phyloP scores from a whole-genome alignment of 306 rosid genomes.

The Inga oerstediana region DNA sequence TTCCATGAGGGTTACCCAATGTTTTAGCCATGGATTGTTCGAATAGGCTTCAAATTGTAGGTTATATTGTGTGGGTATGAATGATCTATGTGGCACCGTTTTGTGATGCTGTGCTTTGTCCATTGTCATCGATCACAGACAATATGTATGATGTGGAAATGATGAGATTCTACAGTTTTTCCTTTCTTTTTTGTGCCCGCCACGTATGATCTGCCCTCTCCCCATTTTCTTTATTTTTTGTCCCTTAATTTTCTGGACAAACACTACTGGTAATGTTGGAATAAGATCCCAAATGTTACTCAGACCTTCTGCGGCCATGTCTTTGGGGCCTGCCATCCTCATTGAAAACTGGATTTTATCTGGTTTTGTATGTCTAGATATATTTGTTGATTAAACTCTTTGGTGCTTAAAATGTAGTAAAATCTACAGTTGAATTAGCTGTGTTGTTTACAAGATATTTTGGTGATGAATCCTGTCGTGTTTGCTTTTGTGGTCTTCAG shows the following conservation, averaged over 20 bases:
- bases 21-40: background rate
- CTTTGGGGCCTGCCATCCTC: background rate
- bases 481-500: slow-evolving; percentile 40
- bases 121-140: background rate
- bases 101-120: background rate
- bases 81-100: background rate
- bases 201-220: background rate
- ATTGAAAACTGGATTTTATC: slow-evolving; percentile 8
- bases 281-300: background rate
- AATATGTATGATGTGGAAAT: background rate
- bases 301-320: background rate
- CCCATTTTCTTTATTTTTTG: background rate
- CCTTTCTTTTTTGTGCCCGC: background rate
- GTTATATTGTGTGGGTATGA: background rate
- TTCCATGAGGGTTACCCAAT: background rate
- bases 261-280: background rate
- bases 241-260: background rate
- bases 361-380: background rate
- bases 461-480: slow-evolving; percentile 14
- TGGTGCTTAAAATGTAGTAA: background rate
- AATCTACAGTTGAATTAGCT: slow-evolving; percentile 21
- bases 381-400: background rate
- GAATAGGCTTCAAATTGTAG: background rate
- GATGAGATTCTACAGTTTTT: background rate
- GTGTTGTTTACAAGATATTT: slow-evolving; percentile 14